Evolutionary conservation across 2,329 filamentous ascomycete species (phyloP), one percentile per base, ranked within the genome.

Genomic region (Phialophora expanda): DNA sequence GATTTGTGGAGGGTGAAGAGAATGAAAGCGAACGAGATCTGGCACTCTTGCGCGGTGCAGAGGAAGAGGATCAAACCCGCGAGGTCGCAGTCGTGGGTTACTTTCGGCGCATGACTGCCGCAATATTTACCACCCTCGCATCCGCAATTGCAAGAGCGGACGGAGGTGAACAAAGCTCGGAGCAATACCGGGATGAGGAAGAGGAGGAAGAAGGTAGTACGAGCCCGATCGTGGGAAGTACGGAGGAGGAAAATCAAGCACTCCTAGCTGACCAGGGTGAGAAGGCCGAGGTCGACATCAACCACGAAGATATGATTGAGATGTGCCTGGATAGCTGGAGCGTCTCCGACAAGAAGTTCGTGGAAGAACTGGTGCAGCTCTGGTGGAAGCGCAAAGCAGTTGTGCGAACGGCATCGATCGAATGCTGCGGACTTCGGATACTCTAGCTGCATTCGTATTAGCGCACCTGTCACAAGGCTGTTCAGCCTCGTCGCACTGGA

Each of bases 1-100:
- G 82, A 57, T 78, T 84, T 9, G 80, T 82, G 1, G 82, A 86
- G 64, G 85, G 87, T 72, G 80, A 81, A 66, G 81, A 85, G 62
- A 80, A 82, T 30, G 78, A 80, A 66, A 71, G 75, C 20, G 78
- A 80, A 69, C 79, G 80, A 70, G 81, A 83, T 71, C 74, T 75
- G 4, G 75, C 77, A 56, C 73, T 83, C 32, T 66, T 78, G 12
- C 73, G 78, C 44, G 73, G 77, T 57, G 77, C 79, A 56, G 76
- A 69, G 62, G 72, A 77, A 34, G 64, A 69, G 28, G 61, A 65
- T 30, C 76, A 79, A 48, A 78, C 78, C 4, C 76, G 76, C 51
- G 81, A 83, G 71, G 77, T 83, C 59, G 80, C 81, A 2, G 70
- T 83, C n/a, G 78, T 83, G 41, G 80, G 80, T 0, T 83, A 82